Base-by-base conservation (phyloP, 2,329 filamentous ascomycete genomes). In the Grosmannia huntii region DNA sequence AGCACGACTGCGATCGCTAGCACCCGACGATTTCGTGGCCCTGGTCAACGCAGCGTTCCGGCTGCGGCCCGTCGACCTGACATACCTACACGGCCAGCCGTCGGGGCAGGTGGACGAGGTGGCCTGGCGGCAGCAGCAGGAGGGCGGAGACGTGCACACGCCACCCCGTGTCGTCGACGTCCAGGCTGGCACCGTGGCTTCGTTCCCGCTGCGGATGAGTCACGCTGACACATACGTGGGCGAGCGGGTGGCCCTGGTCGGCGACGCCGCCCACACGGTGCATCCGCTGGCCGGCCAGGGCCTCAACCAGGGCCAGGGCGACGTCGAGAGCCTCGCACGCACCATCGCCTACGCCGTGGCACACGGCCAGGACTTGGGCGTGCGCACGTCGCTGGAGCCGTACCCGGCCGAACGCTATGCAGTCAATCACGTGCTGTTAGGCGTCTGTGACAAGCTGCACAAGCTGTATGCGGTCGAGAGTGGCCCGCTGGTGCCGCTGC, bases 11-110 rank as follows among this genome's bases (percentile, higher is more conserved):
- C 96, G 95, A 75, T 81, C 80, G 44, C 78, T 99, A 5, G 75
- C 84, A 0, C 70, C 84, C 0, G 74, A 76, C 54, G 87, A 95
- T 67, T 95, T 99, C 67, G 74, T 85, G 19, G 85, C 90, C 36
- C 86, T 92, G 79, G 88, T 99, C 64, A 97, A 99, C 68, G 90
- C 92, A 0, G 94, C 90, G 0, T 96, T 99, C 75, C 84, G 90
- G 14, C 79, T 99, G 21, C 80, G 80, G 60, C 79, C 86, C 19
- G 82, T 87, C 2, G 94, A 99, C 69, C 75, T 99, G 5, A 80
- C 81, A 48, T 97, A 89, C 72, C 84, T 97, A 77, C 86, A 95
- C 71, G 83, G 79, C 0, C 76, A 72, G 10, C 0, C 90, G 5
- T 53, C 46, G 41, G 57, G 54, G 5, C 57, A 60, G 55, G 25